Base-by-base conservation (phyloP, 306 rosid genomes). In the Pterocarpus santalinus region DNA sequence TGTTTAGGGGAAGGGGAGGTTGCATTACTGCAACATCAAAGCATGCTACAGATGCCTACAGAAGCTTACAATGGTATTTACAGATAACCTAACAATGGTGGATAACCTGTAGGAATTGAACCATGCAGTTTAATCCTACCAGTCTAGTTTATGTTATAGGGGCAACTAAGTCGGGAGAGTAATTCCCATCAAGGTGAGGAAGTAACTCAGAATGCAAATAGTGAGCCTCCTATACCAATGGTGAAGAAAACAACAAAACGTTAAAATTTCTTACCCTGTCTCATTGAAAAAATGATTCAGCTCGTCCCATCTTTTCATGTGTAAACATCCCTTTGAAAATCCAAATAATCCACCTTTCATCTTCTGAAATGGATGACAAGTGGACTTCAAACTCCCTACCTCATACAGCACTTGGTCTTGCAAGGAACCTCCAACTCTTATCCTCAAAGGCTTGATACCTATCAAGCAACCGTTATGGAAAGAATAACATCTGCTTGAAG, bases 371-470 rank as follows among this genome's bases (percentile, higher is more conserved):
- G 89, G 92, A 82, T 80, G 96, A 83, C 99, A 95, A 61, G 94
- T 90, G 72, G 63, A 76, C 82, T 87, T 85, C 86, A 91, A 85
- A 78, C 64, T 83, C 84, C 90, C 98, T 71, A 86, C 82, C 69
- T 90, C 91, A 70, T 95, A 95, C 88, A 91, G 43, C 65, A 95
- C 94, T 82, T 78, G 97, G 76, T 95, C 98, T 93, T 95, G 97
- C 89, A 95, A 85, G 64, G 99, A 91, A 57, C 99, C 99, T 79
- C 99, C 99, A 52, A 93, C 65, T 88, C 99, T 89, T 87, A 95
- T 88, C 90, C 98, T 93, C 89, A 95, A 86, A 72, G 86, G 98
- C 86, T 88, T 79, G 85, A 95, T 83, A 76, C 97, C 99, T 95
- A 88, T 69, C 89, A 84, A 76, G 78, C 53, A 83, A 85, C 65